phyloP scores from a whole-genome alignment of 345 rosid genomes.

The Citrus hindsii region DNA sequence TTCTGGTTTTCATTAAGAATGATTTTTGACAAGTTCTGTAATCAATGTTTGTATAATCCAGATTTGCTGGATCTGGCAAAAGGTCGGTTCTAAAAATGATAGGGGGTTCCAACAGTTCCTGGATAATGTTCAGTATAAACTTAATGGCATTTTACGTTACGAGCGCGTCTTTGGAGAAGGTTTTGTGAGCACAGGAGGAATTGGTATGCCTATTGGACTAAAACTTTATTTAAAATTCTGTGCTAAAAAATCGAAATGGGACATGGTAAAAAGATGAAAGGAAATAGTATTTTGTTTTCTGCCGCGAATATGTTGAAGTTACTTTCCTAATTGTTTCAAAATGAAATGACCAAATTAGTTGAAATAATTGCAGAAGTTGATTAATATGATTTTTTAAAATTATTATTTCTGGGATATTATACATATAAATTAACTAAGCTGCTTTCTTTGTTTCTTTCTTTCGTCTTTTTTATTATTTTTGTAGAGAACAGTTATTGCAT shows the following conservation, averaged over 20 bases:
- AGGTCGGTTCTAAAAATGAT: slow-evolving; percentile 68
- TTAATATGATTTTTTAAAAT: background rate
- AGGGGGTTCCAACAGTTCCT: slow-evolving; percentile 93
- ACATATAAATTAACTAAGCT: background rate
- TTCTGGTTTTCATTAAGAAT: slow-evolving; percentile 7
- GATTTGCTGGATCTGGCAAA: slow-evolving; percentile 98
- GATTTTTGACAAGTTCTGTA: slow-evolving; percentile 12
- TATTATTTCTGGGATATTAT: background rate
- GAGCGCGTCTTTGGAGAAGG: slow-evolving; percentile 95
- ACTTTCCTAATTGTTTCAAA: background rate
- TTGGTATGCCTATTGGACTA: slow-evolving; percentile 46
- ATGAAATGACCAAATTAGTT: background rate
- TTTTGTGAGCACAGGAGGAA: slow-evolving; percentile 94
- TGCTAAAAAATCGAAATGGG: background rate
- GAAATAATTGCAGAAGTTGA: background rate
- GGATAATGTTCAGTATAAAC: slow-evolving; percentile 91
- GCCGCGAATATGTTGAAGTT: background rate
- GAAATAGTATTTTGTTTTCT: background rate
- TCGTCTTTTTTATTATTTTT: background rate
- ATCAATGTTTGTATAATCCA: slow-evolving; percentile 31
- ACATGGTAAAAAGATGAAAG: background rate
- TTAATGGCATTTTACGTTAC: slow-evolving; percentile 77
- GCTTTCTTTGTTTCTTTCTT: background rate
- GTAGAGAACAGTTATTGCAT: background rate
- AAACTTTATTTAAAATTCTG: background rate